Conservation (phyloP, 163 green algal species). For the Scenedesmus sp. region DNA sequence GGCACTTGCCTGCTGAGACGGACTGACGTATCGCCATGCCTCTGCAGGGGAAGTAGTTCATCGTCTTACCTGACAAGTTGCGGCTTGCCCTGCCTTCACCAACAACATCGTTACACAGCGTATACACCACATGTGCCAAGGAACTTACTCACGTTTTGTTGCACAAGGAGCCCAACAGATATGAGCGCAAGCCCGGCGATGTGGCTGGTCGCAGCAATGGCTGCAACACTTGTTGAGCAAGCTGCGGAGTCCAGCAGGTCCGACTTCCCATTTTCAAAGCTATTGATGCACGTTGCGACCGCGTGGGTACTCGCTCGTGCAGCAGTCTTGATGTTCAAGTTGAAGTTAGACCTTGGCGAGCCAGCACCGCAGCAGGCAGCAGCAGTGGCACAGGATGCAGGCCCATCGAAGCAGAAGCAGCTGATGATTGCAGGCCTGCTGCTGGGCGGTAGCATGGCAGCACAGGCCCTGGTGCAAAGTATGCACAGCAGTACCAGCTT, state of each 20-base stretch:
- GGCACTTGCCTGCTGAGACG: background rate
- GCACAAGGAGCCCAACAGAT: background rate
- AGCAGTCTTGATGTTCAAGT: background rate
- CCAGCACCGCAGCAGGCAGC: background rate
- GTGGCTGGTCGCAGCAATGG: background rate
- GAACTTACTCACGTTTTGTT: background rate
- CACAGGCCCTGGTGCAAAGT: background rate
- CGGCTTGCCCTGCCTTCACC: background rate
- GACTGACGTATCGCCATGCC: background rate
- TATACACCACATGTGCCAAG: background rate
- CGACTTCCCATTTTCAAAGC: background rate
- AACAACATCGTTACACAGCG: background rate
- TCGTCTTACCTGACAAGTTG: background rate
- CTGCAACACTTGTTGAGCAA: background rate
- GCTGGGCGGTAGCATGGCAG: background rate
- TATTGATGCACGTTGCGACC: background rate
- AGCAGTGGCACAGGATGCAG: background rate
- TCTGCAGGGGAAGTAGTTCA: background rate
- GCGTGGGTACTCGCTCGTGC: background rate
- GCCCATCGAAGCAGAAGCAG: background rate
- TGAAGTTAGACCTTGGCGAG: background rate
- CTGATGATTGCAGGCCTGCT: background rate
- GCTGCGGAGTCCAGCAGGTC: background rate
- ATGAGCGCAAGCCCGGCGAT: background rate
- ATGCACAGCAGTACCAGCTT: background rate